Evolutionary conservation across 768 basidiomycete genomes (phyloP).

Genomic region (Lactifluus subvellereus): DNA sequence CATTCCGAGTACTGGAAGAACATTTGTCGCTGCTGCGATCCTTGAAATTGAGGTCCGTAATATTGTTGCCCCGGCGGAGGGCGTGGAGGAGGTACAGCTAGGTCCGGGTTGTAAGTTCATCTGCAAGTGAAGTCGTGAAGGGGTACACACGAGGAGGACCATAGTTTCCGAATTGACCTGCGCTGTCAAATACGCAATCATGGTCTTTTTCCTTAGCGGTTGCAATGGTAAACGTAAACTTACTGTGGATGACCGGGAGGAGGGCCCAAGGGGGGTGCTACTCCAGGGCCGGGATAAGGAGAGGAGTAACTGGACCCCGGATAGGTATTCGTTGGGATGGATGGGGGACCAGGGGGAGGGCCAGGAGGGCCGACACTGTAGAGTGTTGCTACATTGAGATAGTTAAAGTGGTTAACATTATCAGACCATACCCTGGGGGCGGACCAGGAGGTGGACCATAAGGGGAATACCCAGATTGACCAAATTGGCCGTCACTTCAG

Average conservation of each 20-base stretch:
- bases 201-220: neutral
- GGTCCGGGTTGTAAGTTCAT: neutral
- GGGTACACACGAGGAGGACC: conserved; percentile 27
- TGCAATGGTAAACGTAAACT: neutral
- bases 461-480: conserved; percentile 23
- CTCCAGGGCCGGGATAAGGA: conserved; percentile 1
- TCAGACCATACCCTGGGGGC: conserved; percentile 20
- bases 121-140: neutral
- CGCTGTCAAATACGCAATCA: neutral
- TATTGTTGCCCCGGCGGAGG: conserved; percentile 37
- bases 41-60: conserved; percentile 42
- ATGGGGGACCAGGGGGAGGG: conserved; percentile 15
- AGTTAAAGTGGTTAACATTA: neutral
- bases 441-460: conserved; percentile 27
- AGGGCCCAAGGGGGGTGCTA: conserved; percentile 9
- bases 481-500: conserved; percentile 5
- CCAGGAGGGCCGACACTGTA: conserved; percentile 1
- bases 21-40: conserved; percentile 33
- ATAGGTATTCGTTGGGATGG: conserved; percentile 11
- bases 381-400: neutral
- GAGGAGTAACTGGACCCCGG: conserved; percentile 22
- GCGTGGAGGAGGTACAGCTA: conserved; percentile 29
- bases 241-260: conserved; percentile 23
- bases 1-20: conserved; percentile 55
- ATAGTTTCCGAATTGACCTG: conserved; percentile 16